Evolutionary conservation across 768 basidiomycete genomes (phyloP).

Genomic region (Astraeus odoratus): DNA sequence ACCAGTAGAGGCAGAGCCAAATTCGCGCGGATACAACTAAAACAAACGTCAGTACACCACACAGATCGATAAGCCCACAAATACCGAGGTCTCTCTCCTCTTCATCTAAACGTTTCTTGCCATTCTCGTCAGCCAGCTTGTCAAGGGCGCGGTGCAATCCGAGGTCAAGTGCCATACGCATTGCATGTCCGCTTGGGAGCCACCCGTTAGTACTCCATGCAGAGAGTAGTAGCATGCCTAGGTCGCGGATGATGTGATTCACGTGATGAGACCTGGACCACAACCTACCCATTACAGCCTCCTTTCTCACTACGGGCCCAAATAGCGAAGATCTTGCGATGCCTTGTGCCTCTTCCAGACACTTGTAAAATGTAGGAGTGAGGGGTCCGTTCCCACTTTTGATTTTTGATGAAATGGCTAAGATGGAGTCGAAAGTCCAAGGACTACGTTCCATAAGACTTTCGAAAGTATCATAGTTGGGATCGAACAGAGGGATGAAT

Average conservation of each 20-base stretch:
- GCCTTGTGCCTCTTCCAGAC: conserved; percentile 91
- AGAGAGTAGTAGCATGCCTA: conserved; percentile 86
- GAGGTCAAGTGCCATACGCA: conserved; percentile 93
- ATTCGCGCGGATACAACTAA: conserved; percentile 86
- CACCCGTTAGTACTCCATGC: conserved; percentile 95
- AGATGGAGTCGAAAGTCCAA: conserved; percentile 91
- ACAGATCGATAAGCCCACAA: conserved; percentile 9
- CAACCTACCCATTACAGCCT: conserved; percentile 80
- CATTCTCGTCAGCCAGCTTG: conserved; percentile 71
- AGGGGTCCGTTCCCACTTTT: conserved; percentile 84
- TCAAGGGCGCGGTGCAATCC: conserved; percentile 90
- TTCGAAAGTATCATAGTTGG: conserved; percentile 89
- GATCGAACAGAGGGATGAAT: conserved; percentile 94
- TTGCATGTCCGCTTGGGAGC: conserved; percentile 92
- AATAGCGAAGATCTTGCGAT: conserved; percentile 92
- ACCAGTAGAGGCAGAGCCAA: conserved; percentile 94
- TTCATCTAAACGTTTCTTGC: conserved; percentile 63
- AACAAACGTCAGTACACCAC: background rate
- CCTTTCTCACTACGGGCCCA: conserved; percentile 89
- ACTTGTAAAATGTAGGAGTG: conserved; percentile 80
- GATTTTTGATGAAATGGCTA: conserved; percentile 90
- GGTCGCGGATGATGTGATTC: background rate
- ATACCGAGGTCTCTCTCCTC: conserved; percentile 83
- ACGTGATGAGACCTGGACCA: conserved; percentile 4
- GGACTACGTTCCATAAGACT: conserved; percentile 87